Conservation (phyloP, 129 eudicot species). For the Flaveria trinervia region DNA sequence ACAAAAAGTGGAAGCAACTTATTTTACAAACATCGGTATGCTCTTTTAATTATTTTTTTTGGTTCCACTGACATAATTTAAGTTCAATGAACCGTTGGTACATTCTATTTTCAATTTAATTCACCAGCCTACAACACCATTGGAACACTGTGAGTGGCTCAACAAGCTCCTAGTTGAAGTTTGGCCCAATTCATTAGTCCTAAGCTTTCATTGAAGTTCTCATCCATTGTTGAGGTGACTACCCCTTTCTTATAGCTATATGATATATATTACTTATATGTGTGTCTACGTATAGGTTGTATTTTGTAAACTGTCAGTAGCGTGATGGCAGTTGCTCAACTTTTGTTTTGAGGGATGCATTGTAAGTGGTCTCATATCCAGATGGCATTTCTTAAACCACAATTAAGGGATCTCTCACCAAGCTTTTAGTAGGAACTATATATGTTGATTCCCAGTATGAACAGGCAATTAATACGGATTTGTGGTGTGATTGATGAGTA, state of each 20-base stretch:
- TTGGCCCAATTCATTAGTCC: conserved; percentile 81
- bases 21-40: conserved; percentile 64
- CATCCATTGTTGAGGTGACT: conserved; percentile 83
- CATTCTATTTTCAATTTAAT: conserved; percentile 5
- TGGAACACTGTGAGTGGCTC: conserved; percentile 99
- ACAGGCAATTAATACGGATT: conserved; percentile 1
- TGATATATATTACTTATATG: no score
- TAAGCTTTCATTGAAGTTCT: conserved; percentile 70
- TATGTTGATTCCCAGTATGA: background rate
- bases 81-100: background rate
- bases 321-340: background rate
- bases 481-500: background rate
- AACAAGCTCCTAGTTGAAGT: conserved; percentile 84
- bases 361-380: background rate
- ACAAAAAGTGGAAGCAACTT: conserved; percentile 85
- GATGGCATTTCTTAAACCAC: background rate
- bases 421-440: background rate
- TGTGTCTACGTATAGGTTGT: background rate
- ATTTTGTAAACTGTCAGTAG: background rate
- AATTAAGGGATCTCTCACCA: background rate
- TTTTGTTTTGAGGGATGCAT: background rate
- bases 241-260: conserved; percentile 17
- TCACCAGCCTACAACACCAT: conserved; percentile 77
- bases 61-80: background rate
- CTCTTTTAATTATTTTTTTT: conserved; percentile 6